Evolutionary conservation across 768 basidiomycete species (phyloP).

Genomic region (Leccinum uliginosum): DNA sequence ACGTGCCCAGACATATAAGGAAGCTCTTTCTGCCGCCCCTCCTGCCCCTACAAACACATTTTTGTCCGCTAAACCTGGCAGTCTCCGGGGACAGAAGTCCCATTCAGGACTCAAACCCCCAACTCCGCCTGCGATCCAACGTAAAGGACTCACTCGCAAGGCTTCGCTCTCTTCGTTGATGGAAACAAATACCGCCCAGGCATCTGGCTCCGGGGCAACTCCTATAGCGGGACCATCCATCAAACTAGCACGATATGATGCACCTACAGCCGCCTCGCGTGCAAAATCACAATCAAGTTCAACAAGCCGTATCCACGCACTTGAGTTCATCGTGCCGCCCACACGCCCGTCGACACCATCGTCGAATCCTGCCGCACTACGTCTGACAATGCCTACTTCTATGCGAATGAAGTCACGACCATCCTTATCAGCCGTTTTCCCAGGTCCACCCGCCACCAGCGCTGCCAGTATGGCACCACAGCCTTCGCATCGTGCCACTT

Average conservation of each 20-base stretch:
- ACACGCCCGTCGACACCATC: constrained; percentile 78
- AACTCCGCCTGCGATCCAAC: constrained; percentile 59
- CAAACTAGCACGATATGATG: constrained; percentile 58
- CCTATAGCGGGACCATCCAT: constrained; percentile 31
- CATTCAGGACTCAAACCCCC: constrained; percentile 77
- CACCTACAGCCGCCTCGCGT: constrained; percentile 77
- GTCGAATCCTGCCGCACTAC: constrained; percentile 68
- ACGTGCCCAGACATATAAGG: constrained; percentile 59
- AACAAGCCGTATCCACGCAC: constrained; percentile 51
- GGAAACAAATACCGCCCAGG: constrained; percentile 55
- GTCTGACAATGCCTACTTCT: constrained; percentile 85
- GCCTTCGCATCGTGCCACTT: constrained; percentile 44
- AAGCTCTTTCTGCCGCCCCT: constrained; percentile 46
- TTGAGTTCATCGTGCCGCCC: constrained; percentile 69
- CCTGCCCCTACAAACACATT: constrained; percentile 51
- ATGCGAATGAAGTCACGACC: constrained; percentile 71
- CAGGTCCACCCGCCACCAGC: constrained; percentile 35
- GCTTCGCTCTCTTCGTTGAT: constrained; percentile 74
- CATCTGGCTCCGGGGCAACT: constrained; percentile 47
- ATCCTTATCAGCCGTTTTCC: constrained; percentile 73
- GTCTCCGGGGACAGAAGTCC: constrained; percentile 80
- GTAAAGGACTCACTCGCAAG: constrained; percentile 61
- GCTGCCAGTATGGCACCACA: constrained; percentile 22
- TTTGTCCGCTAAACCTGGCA: constrained; percentile 64
- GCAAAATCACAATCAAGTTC: constrained; percentile 69